Conservation (phyloP, 2,329 filamentous ascomycete genomes). For the Colletotrichum navitas region DNA sequence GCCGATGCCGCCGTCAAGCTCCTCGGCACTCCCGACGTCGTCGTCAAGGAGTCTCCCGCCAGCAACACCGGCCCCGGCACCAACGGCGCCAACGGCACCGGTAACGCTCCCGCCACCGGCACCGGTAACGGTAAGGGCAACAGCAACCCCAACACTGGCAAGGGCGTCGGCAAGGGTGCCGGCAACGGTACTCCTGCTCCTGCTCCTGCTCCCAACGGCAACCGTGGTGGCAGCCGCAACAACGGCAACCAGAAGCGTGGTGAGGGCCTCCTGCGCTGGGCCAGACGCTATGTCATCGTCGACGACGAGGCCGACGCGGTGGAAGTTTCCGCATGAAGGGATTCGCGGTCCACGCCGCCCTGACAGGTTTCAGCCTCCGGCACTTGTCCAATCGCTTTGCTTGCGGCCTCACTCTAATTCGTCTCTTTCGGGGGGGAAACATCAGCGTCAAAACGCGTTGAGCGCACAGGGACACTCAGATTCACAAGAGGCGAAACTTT, state of each 20-base stretch:
- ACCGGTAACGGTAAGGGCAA: conserved; percentile 1
- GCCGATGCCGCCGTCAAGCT: conserved; percentile 56
- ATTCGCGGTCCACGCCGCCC: neutral
- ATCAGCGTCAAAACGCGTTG: neutral
- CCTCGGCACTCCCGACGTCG: conserved; percentile 47
- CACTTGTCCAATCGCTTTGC: conserved; percentile 1
- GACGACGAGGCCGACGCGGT: conserved; percentile 22
- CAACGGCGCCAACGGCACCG: conserved; percentile 39
- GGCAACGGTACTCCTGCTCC: conserved; percentile 10
- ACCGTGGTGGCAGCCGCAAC: conserved; percentile 4
- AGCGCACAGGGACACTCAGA: conserved; percentile 11
- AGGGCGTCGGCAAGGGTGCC: conserved; percentile 25
- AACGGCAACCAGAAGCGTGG: conserved; percentile 14
- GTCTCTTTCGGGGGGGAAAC: neutral
- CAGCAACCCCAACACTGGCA: conserved; percentile 41
- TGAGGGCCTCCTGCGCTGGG: conserved; percentile 26
- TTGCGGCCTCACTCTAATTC: conserved; percentile 27
- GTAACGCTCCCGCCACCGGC: neutral
- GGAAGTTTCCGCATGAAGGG: conserved; percentile 30
- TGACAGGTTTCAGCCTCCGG: conserved; percentile 12
- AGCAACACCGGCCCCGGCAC: conserved; percentile 23
- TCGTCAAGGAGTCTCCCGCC: conserved; percentile 49
- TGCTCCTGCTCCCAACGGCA: too few species aligned
- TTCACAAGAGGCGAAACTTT: neutral
- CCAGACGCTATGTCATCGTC: conserved; percentile 36